Evolutionary conservation across 208 protist genomes (phyloP), one percentile per base, ranked within the genome.

Genomic region (Wallacemonas collosoma): DNA sequence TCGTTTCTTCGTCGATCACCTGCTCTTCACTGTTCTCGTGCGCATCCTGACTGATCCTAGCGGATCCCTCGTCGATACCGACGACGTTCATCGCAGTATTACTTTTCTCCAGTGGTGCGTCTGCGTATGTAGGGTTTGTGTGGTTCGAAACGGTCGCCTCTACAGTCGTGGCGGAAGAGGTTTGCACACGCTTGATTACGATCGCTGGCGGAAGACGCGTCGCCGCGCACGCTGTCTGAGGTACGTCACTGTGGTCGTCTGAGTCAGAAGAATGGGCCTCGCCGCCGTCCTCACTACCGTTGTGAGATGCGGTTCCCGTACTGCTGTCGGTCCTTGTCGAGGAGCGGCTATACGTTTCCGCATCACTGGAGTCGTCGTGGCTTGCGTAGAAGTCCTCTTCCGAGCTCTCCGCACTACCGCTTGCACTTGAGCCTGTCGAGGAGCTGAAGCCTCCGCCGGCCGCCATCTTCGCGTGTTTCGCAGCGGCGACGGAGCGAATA

Each of bases 121-220:
- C 26, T 26, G 26, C 26, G 26, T 26, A 26, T 26, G 26, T 26
- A 26, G 26, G 26, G 26, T 26, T 26, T 26, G 26, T 0, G 26
- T 26, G 26, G 26, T 26, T 26, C 26, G 26, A 26, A 26, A 26
- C 26, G 26, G 26, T 26, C 26, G 26, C 26, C 26, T 26, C 26
- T 26, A 26, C 26, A 26, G 14, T 11, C 0, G 54, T 58, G 11
- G 54, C 6, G 40, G 38, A 5, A n/a, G 38, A 53, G 60, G 60
- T 5, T 41, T 65, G 60, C 44, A 65, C 60, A 4, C 60, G 38
- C 17, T 50, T 58, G 64, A 69, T 57, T 14, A 69, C 51, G 26
- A 69, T 36, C 26, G 41, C 26, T 11, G 64, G 64, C 26, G 26
- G 26, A 26, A 26, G 26, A 26, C 26, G 26, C 26, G 26, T 26